These are phyloP conservation scores for Aureobasidium lini DNA, from an alignment of 2,329 filamentous ascomycete species.

Conservation along the genomic window DNA sequence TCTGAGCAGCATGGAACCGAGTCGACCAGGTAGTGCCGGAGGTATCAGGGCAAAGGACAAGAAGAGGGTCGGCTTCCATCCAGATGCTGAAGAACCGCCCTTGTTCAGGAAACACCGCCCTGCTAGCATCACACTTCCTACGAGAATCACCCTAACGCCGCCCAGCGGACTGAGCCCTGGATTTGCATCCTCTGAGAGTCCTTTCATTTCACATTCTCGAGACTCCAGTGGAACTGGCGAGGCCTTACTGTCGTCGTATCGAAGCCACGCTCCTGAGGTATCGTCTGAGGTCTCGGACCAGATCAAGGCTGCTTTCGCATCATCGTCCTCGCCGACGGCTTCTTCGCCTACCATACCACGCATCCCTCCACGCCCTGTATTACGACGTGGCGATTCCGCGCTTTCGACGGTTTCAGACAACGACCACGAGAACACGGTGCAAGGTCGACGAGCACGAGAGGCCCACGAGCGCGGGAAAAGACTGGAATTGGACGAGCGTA, in stretches of 20 bases:
- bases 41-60: conserved; percentile 16
- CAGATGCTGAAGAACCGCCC: conserved; percentile 13
- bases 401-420: conserved; percentile 9
- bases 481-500: conserved; percentile 24
- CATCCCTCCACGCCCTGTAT: conserved; percentile 11
- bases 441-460: conserved; percentile 20
- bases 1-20: conserved; percentile 11
- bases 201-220: neutral
- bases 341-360: conserved; percentile 1
- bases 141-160: conserved; percentile 9
- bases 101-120: conserved; percentile 11
- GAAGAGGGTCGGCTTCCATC: conserved; percentile 18
- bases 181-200: neutral
- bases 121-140: neutral
- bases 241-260: neutral
- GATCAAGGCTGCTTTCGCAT: conserved; percentile 13
- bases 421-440: conserved; percentile 10
- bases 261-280: conserved; percentile 12
- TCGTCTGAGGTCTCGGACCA: conserved; percentile 15
- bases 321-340: neutral
- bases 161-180: conserved; percentile 3
- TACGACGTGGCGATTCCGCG: conserved; percentile 14
- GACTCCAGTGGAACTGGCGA: neutral
- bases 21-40: conserved; percentile 14
- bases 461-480: conserved; percentile 30